phyloP scores from a whole-genome alignment of 768 basidiomycete species.

The Dacryopinax spathularia region DNA sequence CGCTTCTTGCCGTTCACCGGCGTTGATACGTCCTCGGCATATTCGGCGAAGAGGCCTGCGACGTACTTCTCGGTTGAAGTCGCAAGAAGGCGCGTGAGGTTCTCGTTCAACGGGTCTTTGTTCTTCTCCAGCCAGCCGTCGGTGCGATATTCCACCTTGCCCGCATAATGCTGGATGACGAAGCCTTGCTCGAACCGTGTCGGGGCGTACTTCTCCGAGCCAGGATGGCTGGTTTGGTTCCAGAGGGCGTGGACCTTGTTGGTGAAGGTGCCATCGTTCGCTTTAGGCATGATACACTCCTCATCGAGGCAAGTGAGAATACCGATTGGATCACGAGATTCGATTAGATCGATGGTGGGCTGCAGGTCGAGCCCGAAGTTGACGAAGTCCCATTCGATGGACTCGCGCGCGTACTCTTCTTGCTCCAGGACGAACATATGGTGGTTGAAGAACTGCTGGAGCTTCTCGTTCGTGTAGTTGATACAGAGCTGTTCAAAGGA shows the following conservation, averaged over 20 bases:
- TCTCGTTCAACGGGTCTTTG: constrained; percentile 95
- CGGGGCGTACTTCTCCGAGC: constrained; percentile 70
- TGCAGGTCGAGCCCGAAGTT: constrained; percentile 96
- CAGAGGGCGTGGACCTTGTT: constrained; percentile 78
- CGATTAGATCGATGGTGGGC: constrained; percentile 96
- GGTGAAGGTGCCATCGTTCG: constrained; percentile 86
- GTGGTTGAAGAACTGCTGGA: constrained; percentile 97
- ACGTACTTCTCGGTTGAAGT: constrained; percentile 72
- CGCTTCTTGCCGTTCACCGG: constrained; percentile 45
- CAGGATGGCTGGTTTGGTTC: constrained; percentile 47
- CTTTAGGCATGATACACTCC: constrained; percentile 99
- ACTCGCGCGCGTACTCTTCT: constrained; percentile 92
- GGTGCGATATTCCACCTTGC: constrained; percentile 89
- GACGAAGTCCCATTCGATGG: constrained; percentile 94
- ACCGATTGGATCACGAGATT: constrained; percentile 64
- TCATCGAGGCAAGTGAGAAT: constrained; percentile 89
- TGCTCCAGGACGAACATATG: constrained; percentile 99
- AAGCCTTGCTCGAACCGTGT: constrained; percentile 78
- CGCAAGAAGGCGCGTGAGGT: constrained; percentile 76
- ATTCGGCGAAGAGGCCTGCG: constrained; percentile 72
- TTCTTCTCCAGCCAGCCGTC: constrained; percentile 99
- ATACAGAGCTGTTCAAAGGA: constrained; percentile 95
- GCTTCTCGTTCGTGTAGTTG: constrained; percentile 97
- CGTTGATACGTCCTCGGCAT: constrained; percentile 34
- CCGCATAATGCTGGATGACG: constrained; percentile 90